These are phyloP conservation scores for Neurospora pannonica DNA, from an alignment of 495 filamentous ascomycete species.

Conservation along the genomic window DNA sequence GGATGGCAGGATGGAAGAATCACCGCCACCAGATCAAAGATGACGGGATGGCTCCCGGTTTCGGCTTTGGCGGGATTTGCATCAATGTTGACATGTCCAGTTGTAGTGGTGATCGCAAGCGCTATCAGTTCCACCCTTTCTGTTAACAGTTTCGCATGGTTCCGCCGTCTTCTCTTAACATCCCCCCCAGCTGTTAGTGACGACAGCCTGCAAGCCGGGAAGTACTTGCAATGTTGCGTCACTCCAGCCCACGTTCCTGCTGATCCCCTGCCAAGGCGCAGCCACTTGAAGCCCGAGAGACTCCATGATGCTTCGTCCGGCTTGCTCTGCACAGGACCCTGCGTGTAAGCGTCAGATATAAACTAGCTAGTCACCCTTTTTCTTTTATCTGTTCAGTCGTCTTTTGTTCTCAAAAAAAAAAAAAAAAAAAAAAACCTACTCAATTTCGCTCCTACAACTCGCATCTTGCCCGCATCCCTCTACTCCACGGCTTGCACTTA, in stretches of 20 bases:
- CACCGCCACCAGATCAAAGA: not conserved
- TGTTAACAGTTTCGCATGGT: not conserved
- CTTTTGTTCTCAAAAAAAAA: not conserved
- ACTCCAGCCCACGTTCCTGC: slow-evolving; percentile 5
- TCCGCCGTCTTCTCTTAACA: not conserved
- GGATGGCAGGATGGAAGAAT: not conserved
- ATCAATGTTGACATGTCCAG: not conserved
- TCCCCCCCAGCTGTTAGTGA: not conserved
- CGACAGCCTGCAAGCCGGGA: not conserved
- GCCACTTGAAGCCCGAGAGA: not conserved
- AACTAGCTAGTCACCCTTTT: not conserved
- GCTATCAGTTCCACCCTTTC: not conserved
- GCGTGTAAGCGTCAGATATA: not conserved
- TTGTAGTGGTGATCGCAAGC: not conserved
- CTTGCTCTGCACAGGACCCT: not conserved
- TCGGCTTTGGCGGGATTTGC: not conserved
- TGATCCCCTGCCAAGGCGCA: slow-evolving; percentile 9
- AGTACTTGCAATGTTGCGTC: slow-evolving; percentile 10
- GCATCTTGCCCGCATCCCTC: not conserved
- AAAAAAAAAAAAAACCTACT: not conserved
- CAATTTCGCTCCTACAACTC: not conserved
- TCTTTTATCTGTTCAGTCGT: not conserved
- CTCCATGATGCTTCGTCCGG: not conserved
- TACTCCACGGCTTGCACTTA: not conserved
- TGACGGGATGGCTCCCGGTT: not conserved